These are phyloP conservation scores for Sporothrix luriei DNA, from an alignment of 2,329 filamentous ascomycete genomes.

Conservation along the genomic window DNA sequence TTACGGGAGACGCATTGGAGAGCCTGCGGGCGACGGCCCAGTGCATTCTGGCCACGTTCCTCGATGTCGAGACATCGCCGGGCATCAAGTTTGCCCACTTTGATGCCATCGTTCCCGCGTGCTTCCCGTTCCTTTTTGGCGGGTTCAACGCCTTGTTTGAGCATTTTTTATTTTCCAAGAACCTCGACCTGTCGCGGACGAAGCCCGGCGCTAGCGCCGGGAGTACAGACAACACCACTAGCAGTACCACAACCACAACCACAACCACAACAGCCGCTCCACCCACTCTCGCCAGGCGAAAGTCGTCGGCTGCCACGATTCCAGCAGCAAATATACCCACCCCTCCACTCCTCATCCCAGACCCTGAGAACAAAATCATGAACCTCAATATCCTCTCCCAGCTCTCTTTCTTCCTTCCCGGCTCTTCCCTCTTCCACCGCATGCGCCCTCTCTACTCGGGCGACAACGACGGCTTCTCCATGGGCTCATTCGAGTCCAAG, in stretches of 20 bases:
- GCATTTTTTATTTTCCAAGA: constrained; percentile 74
- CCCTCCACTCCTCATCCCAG: constrained; percentile 51
- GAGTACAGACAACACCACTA: neutral
- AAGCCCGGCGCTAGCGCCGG: constrained; percentile 31
- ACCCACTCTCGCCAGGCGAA: constrained; percentile 13
- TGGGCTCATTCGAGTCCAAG: constrained; percentile 74
- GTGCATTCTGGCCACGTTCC: constrained; percentile 66
- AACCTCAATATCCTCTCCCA: constrained; percentile 67
- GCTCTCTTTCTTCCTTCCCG: constrained; percentile 71
- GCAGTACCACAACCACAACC: neutral
- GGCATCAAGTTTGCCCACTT: constrained; percentile 66
- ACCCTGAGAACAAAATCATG: constrained; percentile 61
- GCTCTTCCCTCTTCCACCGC: constrained; percentile 64
- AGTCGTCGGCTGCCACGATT: constrained; percentile 12
- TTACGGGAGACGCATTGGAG: constrained; percentile 59
- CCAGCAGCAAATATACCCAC: constrained; percentile 21
- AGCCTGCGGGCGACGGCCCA: constrained; percentile 64
- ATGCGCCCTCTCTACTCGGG: constrained; percentile 71
- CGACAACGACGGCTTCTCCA: constrained; percentile 70
- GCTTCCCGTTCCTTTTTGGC: constrained; percentile 67
- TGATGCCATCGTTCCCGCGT: constrained; percentile 59
- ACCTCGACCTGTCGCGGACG: constrained; percentile 65
- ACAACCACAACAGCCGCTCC: constrained; percentile 1
- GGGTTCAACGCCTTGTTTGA: constrained; percentile 71
- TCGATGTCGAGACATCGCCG: constrained; percentile 64